phyloP scores from a whole-genome alignment of 495 filamentous ascomycete species.

The Xylaria cubensis region DNA sequence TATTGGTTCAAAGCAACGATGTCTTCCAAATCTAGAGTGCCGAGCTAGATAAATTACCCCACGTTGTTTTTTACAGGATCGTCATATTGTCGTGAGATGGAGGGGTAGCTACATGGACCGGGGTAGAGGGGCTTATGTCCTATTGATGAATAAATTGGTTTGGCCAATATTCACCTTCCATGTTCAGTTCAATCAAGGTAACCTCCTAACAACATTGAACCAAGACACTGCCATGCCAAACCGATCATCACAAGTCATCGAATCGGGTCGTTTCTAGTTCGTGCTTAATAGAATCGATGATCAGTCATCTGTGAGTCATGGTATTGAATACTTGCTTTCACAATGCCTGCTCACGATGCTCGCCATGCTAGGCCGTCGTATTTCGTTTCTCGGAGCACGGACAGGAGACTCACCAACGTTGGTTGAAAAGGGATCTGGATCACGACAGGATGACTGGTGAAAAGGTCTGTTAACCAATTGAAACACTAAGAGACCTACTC shows the following conservation, averaged over 20 bases:
- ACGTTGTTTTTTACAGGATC: conserved; percentile 10
- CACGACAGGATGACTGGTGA: not conserved
- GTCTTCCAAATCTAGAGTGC: not conserved
- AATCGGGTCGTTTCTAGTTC: not conserved
- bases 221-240: not conserved
- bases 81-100: conserved; percentile 1
- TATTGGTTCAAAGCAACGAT: not conserved
- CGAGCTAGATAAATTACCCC: not conserved
- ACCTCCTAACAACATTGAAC: not conserved
- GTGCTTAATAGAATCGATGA: not conserved
- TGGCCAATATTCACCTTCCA: not conserved
- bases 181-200: too few relatives aligned
- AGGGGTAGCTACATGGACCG: not conserved
- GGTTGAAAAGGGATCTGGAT: not conserved
- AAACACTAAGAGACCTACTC: not conserved
- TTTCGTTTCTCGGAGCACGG: conserved; percentile 15
- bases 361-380: conserved; percentile 3
- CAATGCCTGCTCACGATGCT: not conserved
- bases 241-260: not conserved
- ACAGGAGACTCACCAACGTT: not conserved
- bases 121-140: not conserved
- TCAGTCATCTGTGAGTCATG: not conserved
- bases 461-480: not conserved
- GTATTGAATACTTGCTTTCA: not conserved
- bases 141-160: not conserved